Base-by-base conservation (phyloP, 1,284 basidiomycete genomes). In the Meira nashicola region DNA sequence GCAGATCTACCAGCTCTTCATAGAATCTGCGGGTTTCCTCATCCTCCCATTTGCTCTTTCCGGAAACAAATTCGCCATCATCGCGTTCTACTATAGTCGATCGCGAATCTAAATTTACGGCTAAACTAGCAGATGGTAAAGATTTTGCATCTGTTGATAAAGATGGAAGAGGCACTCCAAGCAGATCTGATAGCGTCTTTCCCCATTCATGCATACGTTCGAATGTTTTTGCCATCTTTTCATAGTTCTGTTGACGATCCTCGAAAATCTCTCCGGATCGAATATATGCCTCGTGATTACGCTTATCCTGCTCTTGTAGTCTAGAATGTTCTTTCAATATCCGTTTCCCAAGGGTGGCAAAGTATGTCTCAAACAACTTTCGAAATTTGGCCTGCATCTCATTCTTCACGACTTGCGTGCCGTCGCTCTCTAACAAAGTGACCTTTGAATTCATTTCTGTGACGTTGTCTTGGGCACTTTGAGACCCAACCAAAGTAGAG, bases 231-330 rank as follows among this genome's bases (percentile, higher is more conserved):
- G 92, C 91, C 89, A 96, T 93, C 80, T 92, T 93, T 81, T 99
- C 95, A 78, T 97, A 98, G 12, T 89, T 90, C 79, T 98, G 92
- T 78, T 97, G 92, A 17, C 95, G 86, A 79, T 99, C 95, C 77
- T 99, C 95, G 70, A 99, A 98, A 66, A 99, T 96, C 80, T 98
- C 93, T 23, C 94, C 94, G 0, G 92, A 96, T 40, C 91, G 89
- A 72, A 98, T 97, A 78, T 98, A 98, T 59, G 94, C 95, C 81
- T 98, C 94, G 73, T 96, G 93, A 70, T 98, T 98, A 54, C 88
- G 85, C 66, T 88, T 86, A 77, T 98, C 95, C 80, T 96, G 92
- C 64, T 96, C 92, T 85, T 96, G 90, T 44, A 99, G 82, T 60
- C 89, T 87, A 89, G 96, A 68, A 74, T 96, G 91, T 64, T 95